Base-by-base conservation (phyloP, 352 stramenopile genomes). In the Elongisporangium anandrum region DNA sequence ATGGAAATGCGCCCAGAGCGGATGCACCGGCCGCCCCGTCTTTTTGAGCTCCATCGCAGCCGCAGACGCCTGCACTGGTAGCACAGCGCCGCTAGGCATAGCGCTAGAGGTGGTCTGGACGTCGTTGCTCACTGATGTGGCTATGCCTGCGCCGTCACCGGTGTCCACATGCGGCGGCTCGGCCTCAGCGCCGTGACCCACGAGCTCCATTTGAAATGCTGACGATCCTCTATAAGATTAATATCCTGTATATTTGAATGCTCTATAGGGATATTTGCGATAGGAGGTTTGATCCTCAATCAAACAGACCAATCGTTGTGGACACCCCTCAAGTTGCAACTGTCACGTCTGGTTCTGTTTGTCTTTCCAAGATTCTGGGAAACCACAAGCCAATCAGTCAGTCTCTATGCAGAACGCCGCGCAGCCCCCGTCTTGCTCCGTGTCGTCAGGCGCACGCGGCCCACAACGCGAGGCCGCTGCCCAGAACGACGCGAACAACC, bases 1-100 rank as follows among this genome's bases (percentile, higher is more conserved):
- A 57, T 92, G 78, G 68, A 92, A 94, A 56, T 92, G 81, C 22
- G 74, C 75, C 85, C 85, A 92, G 0, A 92, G 70, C 58, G 85
- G 85, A 56, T 94, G 83, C 56, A 79, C 68, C 7, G 85, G 85
- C 0, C 85, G 71, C 24, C 85, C 85, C 1, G 81, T 92, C 57
- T 82, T 82, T 68, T 91, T 90, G n/a, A 53, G 26, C 19, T 61
- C 60, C 39, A 56, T 23, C 3, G 56, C 26, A 4, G 54, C 47
- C 29, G 4, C 29, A 13, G 29, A 15, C 29, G 29, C 29, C 29
- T 41, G 29, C 29, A 41, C 29, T 8, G 29, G 29, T 1, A 41
- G 4, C 29, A 15, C 4, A 15, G 2, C 1, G 29, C 9, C 9
- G 13, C 5, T 9, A 15, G 29, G 29, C 9, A 15, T 41, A 8